Conservation (phyloP, 331 rosid genomes). For the Dryas integrifolia region DNA sequence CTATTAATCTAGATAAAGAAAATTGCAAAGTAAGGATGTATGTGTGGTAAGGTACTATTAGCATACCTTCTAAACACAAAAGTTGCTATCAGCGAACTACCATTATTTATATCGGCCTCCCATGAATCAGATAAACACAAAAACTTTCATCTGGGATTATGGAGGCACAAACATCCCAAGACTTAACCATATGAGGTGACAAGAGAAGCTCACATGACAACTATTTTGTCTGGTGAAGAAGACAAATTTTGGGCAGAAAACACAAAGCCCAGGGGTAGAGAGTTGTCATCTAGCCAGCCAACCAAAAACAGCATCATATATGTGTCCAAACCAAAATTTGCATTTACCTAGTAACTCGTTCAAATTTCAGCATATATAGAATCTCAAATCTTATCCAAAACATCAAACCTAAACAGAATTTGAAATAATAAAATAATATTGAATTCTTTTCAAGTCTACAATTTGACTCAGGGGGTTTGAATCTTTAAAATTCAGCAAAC, state of each 20-base stretch:
- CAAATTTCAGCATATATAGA: no score
- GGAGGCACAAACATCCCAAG: slow-evolving; percentile 21
- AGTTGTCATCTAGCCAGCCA: not conserved
- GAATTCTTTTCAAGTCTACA: not conserved
- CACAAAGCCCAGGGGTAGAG: no score
- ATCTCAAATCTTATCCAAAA: not conserved
- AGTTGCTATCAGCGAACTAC: slow-evolving; percentile 41
- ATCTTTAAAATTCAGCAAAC: not conserved
- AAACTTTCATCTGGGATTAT: slow-evolving; percentile 39
- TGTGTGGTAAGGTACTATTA: slow-evolving; percentile 35
- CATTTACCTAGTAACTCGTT: not conserved
- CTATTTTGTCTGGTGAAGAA: not conserved
- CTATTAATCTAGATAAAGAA: not conserved
- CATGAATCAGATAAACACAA: slow-evolving; percentile 44
- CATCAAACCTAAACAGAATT: not conserved
- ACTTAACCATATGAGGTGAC: not conserved
- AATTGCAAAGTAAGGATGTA: not conserved
- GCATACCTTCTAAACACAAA: slow-evolving; percentile 36
- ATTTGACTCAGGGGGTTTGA: no score
- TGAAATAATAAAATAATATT: not conserved
- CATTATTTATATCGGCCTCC: slow-evolving; percentile 37
- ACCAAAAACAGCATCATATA: not conserved
- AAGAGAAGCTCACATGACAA: not conserved
- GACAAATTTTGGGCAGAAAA: no score
- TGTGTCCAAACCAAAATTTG: not conserved